phyloP scores from a whole-genome alignment of 164 flowering plant genomes.

The Magnolia changhungtana region DNA sequence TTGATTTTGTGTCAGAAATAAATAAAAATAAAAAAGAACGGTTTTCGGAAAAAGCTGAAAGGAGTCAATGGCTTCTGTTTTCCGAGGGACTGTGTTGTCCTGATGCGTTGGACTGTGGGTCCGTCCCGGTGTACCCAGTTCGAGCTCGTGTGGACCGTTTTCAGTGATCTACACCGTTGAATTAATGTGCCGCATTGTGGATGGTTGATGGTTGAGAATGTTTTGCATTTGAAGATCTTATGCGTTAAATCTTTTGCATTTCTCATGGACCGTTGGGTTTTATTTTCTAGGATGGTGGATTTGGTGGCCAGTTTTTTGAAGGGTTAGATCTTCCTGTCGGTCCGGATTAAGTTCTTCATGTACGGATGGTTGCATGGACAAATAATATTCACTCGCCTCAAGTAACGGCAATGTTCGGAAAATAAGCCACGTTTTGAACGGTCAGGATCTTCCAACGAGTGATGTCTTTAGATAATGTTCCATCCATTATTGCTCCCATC shows the following conservation, averaged over 20 bases:
- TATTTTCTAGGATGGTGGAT: too few species aligned
- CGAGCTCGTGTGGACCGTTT: not conserved
- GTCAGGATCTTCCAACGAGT: too few species aligned
- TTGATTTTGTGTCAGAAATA: slow-evolving; percentile 3
- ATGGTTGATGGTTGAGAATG: too few species aligned
- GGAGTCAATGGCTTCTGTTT: not conserved
- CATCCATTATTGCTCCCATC: too few species aligned
- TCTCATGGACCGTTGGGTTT: not conserved
- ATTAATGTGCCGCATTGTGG: not conserved
- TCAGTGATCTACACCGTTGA: not conserved
- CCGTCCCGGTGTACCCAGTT: not conserved
- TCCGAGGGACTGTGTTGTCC: not conserved
- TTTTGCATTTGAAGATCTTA: too few species aligned
- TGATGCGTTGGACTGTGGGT: not conserved
- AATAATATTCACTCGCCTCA: too few species aligned
- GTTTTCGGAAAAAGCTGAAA: not conserved
- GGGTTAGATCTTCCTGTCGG: not conserved
- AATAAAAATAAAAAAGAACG: not conserved
- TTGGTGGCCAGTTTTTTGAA: not conserved
- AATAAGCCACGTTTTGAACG: too few species aligned
- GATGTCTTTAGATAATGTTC: too few species aligned
- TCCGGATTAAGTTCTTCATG: not conserved
- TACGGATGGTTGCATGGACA: not conserved
- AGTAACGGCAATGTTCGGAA: too few species aligned
- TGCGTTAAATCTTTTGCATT: not conserved